Percentiles rank a stretch among this genome's conserved stretches.
Conservation (phyloP, 169 alveolate species). For the Plasmodium vinckei region DNA sequence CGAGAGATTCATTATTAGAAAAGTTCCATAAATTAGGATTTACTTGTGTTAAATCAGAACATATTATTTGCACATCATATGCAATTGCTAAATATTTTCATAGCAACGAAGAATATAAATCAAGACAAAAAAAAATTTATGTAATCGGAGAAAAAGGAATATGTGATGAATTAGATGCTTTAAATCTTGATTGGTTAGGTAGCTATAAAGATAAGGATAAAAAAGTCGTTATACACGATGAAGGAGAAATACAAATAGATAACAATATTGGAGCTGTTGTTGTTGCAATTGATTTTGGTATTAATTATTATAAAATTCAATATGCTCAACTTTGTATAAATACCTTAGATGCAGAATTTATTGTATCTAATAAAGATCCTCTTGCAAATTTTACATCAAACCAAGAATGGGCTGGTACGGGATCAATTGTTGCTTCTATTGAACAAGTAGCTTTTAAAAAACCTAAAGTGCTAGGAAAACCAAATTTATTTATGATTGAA, state of each 20-base stretch:
- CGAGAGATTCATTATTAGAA: constrained; percentile 70
- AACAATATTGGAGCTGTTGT: constrained; percentile 80
- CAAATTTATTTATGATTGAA: constrained; percentile 76
- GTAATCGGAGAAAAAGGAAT: constrained; percentile 79
- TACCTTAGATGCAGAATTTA: constrained; percentile 73
- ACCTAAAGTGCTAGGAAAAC: constrained; percentile 80
- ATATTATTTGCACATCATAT: constrained; percentile 74
- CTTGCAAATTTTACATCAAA: constrained; percentile 77
- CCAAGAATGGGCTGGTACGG: constrained; percentile 86
- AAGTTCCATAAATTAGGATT: constrained; percentile 78
- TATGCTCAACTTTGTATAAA: constrained; percentile 80
- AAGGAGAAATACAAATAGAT: constrained; percentile 39
- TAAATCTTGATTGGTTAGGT: constrained; percentile 40
- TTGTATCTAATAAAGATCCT: constrained; percentile 80
- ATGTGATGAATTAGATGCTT: constrained; percentile 48
- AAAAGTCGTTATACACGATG: constrained; percentile 43
- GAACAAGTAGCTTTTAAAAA: constrained; percentile 74
- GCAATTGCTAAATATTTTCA: constrained; percentile 74
- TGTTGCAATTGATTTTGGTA: constrained; percentile 79
- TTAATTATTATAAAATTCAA: constrained; percentile 80
- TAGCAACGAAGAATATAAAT: constrained; percentile 35
- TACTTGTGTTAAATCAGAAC: constrained; percentile 33
- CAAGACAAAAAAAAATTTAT: constrained; percentile 76
- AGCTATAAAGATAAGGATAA: constrained; percentile 74
- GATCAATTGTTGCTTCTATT: constrained; percentile 81